phyloP scores from a whole-genome alignment of 495 filamentous ascomycete species.

The Aspergillus biplanus region DNA sequence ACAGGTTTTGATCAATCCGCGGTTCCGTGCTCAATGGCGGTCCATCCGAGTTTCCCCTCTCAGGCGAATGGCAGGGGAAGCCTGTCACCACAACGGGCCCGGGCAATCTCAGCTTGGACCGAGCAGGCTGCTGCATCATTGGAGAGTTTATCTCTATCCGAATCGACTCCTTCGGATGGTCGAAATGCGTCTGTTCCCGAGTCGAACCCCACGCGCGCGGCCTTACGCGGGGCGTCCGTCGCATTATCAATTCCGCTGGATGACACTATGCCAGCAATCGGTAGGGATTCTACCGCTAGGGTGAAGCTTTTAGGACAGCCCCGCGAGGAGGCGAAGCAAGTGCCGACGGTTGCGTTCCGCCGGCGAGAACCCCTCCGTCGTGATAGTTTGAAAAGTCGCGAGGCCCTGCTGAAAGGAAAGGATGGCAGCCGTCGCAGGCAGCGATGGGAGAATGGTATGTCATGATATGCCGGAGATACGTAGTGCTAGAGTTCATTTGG shows the following conservation, averaged over 20 bases:
- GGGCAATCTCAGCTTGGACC: constrained; percentile 56
- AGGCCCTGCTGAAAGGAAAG: constrained; percentile 85
- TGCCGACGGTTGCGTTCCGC: constrained; percentile 40
- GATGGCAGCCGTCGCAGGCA: constrained; percentile 87
- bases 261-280: constrained; percentile 35
- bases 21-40: constrained; percentile 38
- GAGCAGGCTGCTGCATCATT: constrained; percentile 53
- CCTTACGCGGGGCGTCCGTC: constrained; percentile 43
- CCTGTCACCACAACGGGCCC: constrained; percentile 47
- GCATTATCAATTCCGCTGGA: constrained; percentile 56
- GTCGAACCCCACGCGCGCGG: constrained; percentile 31
- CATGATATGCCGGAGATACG: neutral
- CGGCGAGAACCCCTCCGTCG: constrained; percentile 55
- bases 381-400: constrained; percentile 69
- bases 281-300: constrained; percentile 22
- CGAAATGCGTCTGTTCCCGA: constrained; percentile 17
- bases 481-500: constrained; percentile 2
- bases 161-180: constrained; percentile 25
- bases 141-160: constrained; percentile 45
- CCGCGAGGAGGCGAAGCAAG: constrained; percentile 26
- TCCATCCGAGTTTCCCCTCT: constrained; percentile 43
- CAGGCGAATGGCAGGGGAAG: constrained; percentile 29
- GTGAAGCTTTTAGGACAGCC: constrained; percentile 27
- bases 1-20: neutral
- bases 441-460: constrained; percentile 93